phyloP scores from a whole-genome alignment of 164 flowering plant species.

The Annona cherimola region DNA sequence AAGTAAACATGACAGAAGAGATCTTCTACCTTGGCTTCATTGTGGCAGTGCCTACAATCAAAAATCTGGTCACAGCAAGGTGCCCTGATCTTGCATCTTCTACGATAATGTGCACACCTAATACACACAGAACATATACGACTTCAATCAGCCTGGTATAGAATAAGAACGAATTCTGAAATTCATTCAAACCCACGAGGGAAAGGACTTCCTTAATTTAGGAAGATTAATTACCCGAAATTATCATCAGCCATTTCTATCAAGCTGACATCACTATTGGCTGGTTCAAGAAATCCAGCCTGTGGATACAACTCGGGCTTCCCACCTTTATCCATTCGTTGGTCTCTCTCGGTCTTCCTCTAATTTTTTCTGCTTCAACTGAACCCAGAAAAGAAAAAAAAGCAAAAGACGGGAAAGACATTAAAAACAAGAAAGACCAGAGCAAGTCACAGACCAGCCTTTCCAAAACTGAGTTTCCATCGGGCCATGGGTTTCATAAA shows the following conservation, averaged over 20 bases:
- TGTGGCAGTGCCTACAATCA: slow-evolving; percentile 94
- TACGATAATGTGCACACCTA: slow-evolving; percentile 75
- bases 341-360: not conserved
- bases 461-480: too few relatives aligned
- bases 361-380: not conserved
- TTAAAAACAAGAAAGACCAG: not conserved
- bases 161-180: not conserved
- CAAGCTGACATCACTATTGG: slow-evolving; percentile 2
- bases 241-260: slow-evolving; percentile 29
- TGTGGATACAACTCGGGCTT: not conserved
- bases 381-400: not conserved
- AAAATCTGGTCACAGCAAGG: slow-evolving; percentile 84
- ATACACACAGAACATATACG: not conserved
- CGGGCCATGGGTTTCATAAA: too few relatives aligned
- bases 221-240: slow-evolving; percentile 32
- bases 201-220: not conserved
- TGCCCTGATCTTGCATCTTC: slow-evolving; percentile 84
- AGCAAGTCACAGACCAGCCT: too few relatives aligned
- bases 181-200: not conserved
- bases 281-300: not conserved
- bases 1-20: not conserved
- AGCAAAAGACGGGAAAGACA: not conserved
- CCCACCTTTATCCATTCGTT: slow-evolving; percentile 12
- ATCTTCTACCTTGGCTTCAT: slow-evolving; percentile 62
- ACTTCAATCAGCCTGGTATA: not conserved